Conservation (phyloP, 192 early-diverging fungal species). For the Linnemannia hyalina region DNA sequence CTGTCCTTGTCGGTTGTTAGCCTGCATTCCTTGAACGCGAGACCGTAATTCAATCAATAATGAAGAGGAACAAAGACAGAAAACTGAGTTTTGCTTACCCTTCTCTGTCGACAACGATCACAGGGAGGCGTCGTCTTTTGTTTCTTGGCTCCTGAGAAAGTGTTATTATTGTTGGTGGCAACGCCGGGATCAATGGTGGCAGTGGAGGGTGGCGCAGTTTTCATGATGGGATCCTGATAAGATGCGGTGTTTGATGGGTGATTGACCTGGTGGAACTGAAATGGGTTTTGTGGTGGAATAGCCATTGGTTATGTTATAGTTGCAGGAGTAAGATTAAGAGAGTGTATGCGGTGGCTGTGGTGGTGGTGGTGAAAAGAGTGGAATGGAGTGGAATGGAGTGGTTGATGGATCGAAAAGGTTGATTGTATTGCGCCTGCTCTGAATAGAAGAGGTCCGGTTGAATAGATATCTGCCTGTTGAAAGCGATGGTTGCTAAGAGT, state of each 20-base stretch:
- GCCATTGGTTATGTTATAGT: slow-evolving; percentile 12
- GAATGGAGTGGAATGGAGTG: background rate
- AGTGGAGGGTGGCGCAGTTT: background rate
- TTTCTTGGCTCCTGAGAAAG: slow-evolving; percentile 26
- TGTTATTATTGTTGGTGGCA: background rate
- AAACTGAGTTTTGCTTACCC: slow-evolving; percentile 21
- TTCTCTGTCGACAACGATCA: slow-evolving; percentile 50
- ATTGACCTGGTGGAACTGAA: slow-evolving; percentile 39
- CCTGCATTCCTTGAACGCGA: background rate
- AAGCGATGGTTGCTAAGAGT: slow-evolving; percentile 3
- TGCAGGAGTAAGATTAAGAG: background rate
- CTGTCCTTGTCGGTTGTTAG: background rate
- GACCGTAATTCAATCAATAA: background rate
- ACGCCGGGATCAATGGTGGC: background rate
- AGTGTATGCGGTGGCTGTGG: background rate
- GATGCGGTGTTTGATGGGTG: slow-evolving; percentile 12
- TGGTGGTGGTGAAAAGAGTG: background rate
- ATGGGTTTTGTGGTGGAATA: slow-evolving; percentile 17
- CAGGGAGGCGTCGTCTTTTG: slow-evolving; percentile 49
- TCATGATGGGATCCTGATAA: slow-evolving; percentile 14
- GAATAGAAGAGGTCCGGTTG: background rate
- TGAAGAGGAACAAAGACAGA: background rate
- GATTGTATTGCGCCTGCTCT: too few relatives aligned
- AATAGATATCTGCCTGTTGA: slow-evolving; percentile 19
- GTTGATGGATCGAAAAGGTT: background rate